These are phyloP conservation scores for Lasiodiplodia gonubiensis DNA, from an alignment of 2,329 filamentous ascomycete species.

Conservation along the genomic window DNA sequence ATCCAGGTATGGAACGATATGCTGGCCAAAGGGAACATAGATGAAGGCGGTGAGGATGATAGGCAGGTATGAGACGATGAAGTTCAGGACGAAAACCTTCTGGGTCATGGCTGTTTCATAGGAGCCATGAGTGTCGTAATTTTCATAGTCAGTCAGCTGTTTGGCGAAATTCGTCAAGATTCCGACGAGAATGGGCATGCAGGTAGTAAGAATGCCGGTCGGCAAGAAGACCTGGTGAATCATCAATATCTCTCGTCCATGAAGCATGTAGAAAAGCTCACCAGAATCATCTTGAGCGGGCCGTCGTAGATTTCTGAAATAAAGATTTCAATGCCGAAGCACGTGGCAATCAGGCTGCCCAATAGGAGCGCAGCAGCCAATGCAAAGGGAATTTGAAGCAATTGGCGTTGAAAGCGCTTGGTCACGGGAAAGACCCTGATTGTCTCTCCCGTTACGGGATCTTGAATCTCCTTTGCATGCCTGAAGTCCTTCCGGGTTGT, in stretches of 20 bases:
- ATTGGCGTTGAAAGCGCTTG: conserved; percentile 76
- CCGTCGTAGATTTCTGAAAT: conserved; percentile 93
- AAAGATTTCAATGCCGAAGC: conserved; percentile 94
- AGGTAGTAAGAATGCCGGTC: conserved; percentile 81
- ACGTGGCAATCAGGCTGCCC: conserved; percentile 80
- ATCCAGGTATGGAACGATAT: conserved; percentile 85
- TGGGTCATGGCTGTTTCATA: conserved; percentile 84
- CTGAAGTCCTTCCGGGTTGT: conserved; percentile 77
- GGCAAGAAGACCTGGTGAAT: conserved; percentile 76
- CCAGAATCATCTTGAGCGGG: conserved; percentile 82
- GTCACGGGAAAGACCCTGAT: conserved; percentile 76
- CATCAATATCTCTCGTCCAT: background rate
- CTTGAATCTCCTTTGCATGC: conserved; percentile 76
- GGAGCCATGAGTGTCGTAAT: conserved; percentile 86
- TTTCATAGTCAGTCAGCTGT: conserved; percentile 80
- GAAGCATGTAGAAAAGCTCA: conserved; percentile 49
- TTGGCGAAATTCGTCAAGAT: conserved; percentile 79
- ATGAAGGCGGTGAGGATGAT: conserved; percentile 93
- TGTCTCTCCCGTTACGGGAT: conserved; percentile 81
- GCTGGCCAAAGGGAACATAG: conserved; percentile 87
- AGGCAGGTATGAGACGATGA: conserved; percentile 92
- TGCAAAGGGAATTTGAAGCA: conserved; percentile 85
- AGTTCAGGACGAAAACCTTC: conserved; percentile 95
- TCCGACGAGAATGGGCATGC: conserved; percentile 78
- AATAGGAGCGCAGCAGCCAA: conserved; percentile 73